Evolutionary conservation across 2,329 filamentous ascomycete species (phyloP).

Genomic region (Cercospora zeina): DNA sequence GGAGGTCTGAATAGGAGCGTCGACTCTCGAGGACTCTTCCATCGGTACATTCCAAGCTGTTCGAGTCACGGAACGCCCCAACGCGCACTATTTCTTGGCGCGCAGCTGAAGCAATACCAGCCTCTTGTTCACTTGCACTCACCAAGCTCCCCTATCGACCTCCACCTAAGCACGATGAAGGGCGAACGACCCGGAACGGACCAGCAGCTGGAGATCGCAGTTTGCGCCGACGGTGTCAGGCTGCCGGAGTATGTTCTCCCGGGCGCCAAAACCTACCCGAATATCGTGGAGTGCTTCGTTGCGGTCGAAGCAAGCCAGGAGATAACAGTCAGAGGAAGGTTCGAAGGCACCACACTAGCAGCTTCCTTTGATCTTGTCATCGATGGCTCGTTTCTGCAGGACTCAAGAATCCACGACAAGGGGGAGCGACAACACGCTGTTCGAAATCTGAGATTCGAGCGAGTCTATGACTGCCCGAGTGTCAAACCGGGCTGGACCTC

Average conservation of each 20-base stretch:
- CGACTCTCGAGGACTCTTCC: background rate
- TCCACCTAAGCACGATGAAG: conserved; percentile 39
- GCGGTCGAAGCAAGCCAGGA: conserved; percentile 39
- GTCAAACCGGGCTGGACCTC: conserved; percentile 12
- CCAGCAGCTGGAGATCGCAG: conserved; percentile 37
- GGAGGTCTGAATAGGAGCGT: background rate
- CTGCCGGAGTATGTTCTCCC: conserved; percentile 43
- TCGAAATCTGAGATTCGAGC: conserved; percentile 27
- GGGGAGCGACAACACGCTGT: conserved; percentile 21
- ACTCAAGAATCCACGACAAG: conserved; percentile 30
- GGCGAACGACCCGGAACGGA: conserved; percentile 41
- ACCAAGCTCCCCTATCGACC: background rate
- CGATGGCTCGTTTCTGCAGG: conserved; percentile 42
- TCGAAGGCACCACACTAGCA: conserved; percentile 39
- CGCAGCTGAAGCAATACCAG: background rate
- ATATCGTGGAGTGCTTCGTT: conserved; percentile 40
- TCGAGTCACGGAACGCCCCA: background rate
- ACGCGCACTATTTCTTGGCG: background rate
- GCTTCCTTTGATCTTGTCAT: conserved; percentile 42
- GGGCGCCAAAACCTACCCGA: conserved; percentile 34
- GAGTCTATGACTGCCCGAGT: conserved; percentile 15
- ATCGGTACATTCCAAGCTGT: background rate
- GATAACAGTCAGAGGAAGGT: conserved; percentile 38
- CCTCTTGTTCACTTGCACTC: background rate
- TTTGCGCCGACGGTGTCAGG: conserved; percentile 32